Evolutionary conservation across 2,329 filamentous ascomycete species (phyloP), one percentile per base, ranked within the genome.

Genomic region (Truncatella angustata): DNA sequence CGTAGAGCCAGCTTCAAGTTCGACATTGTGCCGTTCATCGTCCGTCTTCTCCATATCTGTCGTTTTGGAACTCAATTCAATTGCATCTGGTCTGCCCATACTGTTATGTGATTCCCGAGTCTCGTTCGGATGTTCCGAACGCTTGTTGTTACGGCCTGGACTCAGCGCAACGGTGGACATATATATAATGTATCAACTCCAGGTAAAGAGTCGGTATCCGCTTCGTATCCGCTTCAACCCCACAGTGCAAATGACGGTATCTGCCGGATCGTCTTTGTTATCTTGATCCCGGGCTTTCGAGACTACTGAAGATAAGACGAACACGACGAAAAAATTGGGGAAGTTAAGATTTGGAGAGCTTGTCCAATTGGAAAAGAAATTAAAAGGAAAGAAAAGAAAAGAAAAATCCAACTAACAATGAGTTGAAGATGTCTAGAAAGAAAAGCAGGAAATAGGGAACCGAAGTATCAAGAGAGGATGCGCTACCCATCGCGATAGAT

Each of bases 181-280:
- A 26, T 24, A 44, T 44, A 44, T 24, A 24, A 26, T 6, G 14
- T 14, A n/a, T 14, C 12, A 24, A 28, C 24, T 28, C 23, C 28
- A 23, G 40, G 40, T 21, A 26, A 44, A n/a, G n/a, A n/a, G n/a
- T n/a, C n/a, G n/a, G n/a, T n/a, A n/a, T n/a, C n/a, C n/a, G n/a
- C n/a, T n/a, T 11, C 11, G n/a, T 44, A 26, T 28, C 11, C 23
- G 40, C 40, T 44, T n/a, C 21, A 28, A 24, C 21, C 40, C 21
- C 18, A 20, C 36, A 23, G 20, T 40, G 36, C 14, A 40, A 3
- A 30, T 14, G 37, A 44, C 16, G 40, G 24, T 44, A 23, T 23
- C 40, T 44, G 40, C 40, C 40, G 40, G 40, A 16, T 44, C 11
- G 40, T 26, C 28, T n/a, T 44, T 30, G 40, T 44, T 44, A 44